Evolutionary conservation across 2,329 filamentous ascomycete species (phyloP).

Genomic region (Calcarisporium arbuscula): DNA sequence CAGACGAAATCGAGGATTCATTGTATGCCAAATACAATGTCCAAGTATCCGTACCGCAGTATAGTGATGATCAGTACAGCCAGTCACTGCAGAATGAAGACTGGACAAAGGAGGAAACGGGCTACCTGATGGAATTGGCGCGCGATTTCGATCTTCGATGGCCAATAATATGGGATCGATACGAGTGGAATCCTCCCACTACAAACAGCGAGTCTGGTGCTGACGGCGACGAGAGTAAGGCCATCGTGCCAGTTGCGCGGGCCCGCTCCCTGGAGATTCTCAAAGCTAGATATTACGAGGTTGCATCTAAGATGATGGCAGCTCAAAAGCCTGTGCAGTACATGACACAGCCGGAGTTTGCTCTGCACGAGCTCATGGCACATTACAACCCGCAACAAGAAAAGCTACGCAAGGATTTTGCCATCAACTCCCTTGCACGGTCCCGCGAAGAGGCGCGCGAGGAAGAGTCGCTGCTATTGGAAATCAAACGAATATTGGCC

Average conservation of each 20-base stretch:
- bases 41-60: conserved; percentile 68
- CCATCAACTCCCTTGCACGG: conserved; percentile 69
- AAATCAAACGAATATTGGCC: conserved; percentile 86
- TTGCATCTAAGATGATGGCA: conserved; percentile 77
- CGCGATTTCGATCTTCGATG: conserved; percentile 81
- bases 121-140: conserved; percentile 74
- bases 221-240: conserved; percentile 42
- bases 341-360: conserved; percentile 84
- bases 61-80: conserved; percentile 83
- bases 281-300: conserved; percentile 83
- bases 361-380: conserved; percentile 74
- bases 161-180: conserved; percentile 88
- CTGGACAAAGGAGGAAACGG: conserved; percentile 91
- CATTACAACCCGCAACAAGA: conserved; percentile 82
- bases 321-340: conserved; percentile 72
- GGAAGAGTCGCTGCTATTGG: conserved; percentile 81
- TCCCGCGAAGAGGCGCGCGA: conserved; percentile 85
- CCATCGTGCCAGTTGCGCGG: conserved; percentile 46
- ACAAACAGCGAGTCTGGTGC: conserved; percentile 38
- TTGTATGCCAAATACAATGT: conserved; percentile 85
- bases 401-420: conserved; percentile 74
- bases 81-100: conserved; percentile 64
- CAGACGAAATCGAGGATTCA: conserved; percentile 45
- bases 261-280: conserved; percentile 77
- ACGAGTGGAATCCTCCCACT: conserved; percentile 59